Conservation (phyloP, 768 basidiomycete genomes). For the Russula earlei region DNA sequence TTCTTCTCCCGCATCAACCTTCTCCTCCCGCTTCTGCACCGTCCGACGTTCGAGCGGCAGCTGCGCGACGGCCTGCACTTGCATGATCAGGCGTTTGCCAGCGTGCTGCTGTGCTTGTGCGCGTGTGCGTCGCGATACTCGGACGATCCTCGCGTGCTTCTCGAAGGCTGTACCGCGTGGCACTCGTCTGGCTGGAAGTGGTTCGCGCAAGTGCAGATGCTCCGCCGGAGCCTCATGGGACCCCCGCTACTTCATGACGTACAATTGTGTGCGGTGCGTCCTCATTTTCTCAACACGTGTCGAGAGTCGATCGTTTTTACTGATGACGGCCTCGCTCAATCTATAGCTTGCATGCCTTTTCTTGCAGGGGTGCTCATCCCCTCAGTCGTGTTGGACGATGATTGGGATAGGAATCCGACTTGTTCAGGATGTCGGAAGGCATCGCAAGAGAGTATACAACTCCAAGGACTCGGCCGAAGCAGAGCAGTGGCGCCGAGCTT, state of each 20-base stretch:
- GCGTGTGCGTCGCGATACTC: constrained; percentile 42
- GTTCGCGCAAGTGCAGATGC: constrained; percentile 49
- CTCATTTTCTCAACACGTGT: constrained; percentile 24
- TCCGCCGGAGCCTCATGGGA: constrained; percentile 47
- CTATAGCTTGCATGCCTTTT: constrained; percentile 30
- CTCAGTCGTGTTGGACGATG: constrained; percentile 47
- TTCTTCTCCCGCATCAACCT: constrained; percentile 38
- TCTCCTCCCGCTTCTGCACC: constrained; percentile 40
- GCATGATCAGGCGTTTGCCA: constrained; percentile 34
- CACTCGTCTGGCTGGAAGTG: constrained; percentile 40
- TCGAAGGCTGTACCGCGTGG: constrained; percentile 21
- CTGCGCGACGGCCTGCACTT: constrained; percentile 32
- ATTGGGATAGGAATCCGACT: constrained; percentile 58
- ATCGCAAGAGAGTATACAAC: constrained; percentile 40
- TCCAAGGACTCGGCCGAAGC: constrained; percentile 40
- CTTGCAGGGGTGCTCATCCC: constrained; percentile 37
- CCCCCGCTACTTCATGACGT: constrained; percentile 58
- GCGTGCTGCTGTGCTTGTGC: constrained; percentile 40
- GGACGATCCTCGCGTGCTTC: constrained; percentile 41
- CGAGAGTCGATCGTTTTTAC: constrained; percentile 18
- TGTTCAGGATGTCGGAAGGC: constrained; percentile 69
- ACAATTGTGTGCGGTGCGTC: constrained; percentile 51
- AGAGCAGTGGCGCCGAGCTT: constrained; percentile 67
- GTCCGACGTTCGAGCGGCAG: constrained; percentile 34
- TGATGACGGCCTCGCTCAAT: constrained; percentile 10